These are phyloP conservation scores for Ceriops decandra DNA, from an alignment of 345 rosid genomes.

Conservation along the genomic window DNA sequence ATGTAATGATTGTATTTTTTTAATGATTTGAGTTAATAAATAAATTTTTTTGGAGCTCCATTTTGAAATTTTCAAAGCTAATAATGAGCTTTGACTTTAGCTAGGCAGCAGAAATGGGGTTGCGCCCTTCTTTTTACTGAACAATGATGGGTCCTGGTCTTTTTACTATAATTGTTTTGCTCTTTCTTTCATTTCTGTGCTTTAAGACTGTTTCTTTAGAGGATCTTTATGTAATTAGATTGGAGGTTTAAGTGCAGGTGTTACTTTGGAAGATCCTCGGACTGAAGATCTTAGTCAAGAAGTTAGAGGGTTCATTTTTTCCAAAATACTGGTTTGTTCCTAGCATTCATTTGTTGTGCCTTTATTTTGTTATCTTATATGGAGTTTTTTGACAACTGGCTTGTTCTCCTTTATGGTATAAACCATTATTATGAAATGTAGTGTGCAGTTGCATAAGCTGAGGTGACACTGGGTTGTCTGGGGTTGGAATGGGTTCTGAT, in stretches of 20 bases:
- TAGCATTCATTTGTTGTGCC: background rate
- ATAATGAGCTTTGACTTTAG: too few species aligned
- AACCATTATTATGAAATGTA: background rate
- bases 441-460: too few species aligned
- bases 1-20: too few species aligned
- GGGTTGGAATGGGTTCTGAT: too few species aligned
- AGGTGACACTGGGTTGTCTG: too few species aligned
- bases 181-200: background rate
- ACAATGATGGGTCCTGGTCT: too few species aligned
- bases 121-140: too few species aligned
- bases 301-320: slow-evolving; percentile 98
- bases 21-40: too few species aligned
- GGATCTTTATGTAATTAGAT: slow-evolving; percentile 8
- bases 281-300: slow-evolving; percentile 99
- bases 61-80: too few species aligned
- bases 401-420: background rate
- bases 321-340: slow-evolving; percentile 79
- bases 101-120: too few species aligned
- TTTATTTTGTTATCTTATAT: background rate
- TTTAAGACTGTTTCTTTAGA: background rate
- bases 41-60: too few species aligned
- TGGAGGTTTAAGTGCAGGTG: slow-evolving; percentile 61
- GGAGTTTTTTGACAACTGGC: too few species aligned
- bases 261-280: slow-evolving; percentile 91
- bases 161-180: background rate